phyloP scores from a whole-genome alignment of 23 red algal species.

The Gracilariopsis chorda region DNA sequence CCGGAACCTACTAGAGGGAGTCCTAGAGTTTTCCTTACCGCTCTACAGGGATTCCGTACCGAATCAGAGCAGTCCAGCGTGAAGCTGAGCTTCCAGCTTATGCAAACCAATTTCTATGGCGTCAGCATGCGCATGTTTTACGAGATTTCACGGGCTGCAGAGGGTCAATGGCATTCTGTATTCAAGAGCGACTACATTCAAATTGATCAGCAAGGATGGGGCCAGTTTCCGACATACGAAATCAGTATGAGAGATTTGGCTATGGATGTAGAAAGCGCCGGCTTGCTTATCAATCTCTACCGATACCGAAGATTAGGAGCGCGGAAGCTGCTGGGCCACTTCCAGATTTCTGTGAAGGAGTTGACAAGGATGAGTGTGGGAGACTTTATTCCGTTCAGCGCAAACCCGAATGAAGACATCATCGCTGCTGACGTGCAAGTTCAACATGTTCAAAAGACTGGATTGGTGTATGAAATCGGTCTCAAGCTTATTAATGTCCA shows the following conservation, averaged over 20 bases:
- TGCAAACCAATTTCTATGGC: constrained; percentile 59
- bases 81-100: constrained; percentile 38
- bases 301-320: constrained; percentile 34
- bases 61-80: not conserved
- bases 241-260: constrained; percentile 16
- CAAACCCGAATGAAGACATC: constrained; percentile 58
- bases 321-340: constrained; percentile 36
- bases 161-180: constrained; percentile 30
- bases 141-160: constrained; percentile 44
- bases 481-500: constrained; percentile 59
- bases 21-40: constrained; percentile 45
- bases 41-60: constrained; percentile 12
- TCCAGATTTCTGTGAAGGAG: constrained; percentile 44
- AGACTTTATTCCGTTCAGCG: constrained; percentile 45
- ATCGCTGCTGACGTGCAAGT: constrained; percentile 36
- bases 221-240: constrained; percentile 43
- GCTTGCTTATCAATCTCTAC: constrained; percentile 38
- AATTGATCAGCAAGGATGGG: constrained; percentile 53
- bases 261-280: constrained; percentile 41
- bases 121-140: constrained; percentile 53
- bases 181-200: constrained; percentile 39
- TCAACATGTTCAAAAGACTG: constrained; percentile 19
- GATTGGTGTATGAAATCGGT: constrained; percentile 36
- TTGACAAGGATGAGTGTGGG: constrained; percentile 20
- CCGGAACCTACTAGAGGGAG: constrained; percentile 21